Base-by-base conservation (phyloP, 2,329 filamentous ascomycete species). In the Aspergillus felis region DNA sequence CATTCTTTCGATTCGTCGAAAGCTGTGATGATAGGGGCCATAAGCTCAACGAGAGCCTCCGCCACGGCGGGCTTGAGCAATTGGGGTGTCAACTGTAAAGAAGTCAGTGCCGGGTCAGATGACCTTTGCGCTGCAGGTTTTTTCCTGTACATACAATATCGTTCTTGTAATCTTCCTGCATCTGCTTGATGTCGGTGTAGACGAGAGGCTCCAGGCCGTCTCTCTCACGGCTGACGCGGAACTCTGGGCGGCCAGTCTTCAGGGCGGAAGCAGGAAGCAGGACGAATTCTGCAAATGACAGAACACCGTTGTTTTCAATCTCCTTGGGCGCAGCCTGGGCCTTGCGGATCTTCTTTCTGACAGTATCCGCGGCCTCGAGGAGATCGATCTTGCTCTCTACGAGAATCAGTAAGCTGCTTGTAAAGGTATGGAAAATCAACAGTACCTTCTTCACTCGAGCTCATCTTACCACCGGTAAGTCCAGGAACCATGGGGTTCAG, bases 401-500 rank as follows among this genome's bases (percentile, higher is more conserved):
- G 1, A 14, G 14, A 6, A 9, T 61, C 57, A 59, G 32, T 32
- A 41, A 28, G 20, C 38, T 7, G 6, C 41, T 53, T 12, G 8
- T 28, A 10, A 9, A 12, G 27, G 12, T n/a, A 38, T 29, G 20
- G 28, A 4, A 24, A 24, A 52, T 12, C 4, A 10, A 28, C 52
- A 27, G 20, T 68, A 71, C 68, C 71, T 64, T 66, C 76, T 58
- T 88, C 85, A 67, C 85, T 88, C n/a, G 87, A 84, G 68, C 84
- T 88, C 91, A 96, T 96, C 81, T 97, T 97, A 61, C 86, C 88
- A 41, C 91, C 87, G 63, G 83, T 81, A 10, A 97, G 79, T 42
- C 94, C 93, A 0, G 92, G 88, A 20, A 97, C 89, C 89, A 97
- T 96, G 22, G 91, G 86, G 74, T 92, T 92, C 82, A 92, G 88